Evolutionary conservation across 192 early-diverging fungal genomes (phyloP), one percentile per base, ranked within the genome.

Genomic region (Jimgerdemannia flammicorona): DNA sequence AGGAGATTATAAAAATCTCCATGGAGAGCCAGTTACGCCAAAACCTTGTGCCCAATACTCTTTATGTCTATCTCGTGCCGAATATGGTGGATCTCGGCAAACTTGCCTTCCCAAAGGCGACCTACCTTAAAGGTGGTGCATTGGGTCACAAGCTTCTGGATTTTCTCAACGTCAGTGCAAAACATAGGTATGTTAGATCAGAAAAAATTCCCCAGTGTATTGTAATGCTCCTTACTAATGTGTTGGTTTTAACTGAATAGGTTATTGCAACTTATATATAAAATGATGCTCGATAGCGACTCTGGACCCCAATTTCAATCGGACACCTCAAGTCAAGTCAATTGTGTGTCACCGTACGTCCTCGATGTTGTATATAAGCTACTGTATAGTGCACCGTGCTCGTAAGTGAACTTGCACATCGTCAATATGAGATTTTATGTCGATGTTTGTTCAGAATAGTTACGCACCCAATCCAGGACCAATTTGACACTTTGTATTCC

Each of bases 311-410:
- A 86, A 72, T 85, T 89, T 73, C 90, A 88, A 63, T 85, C 82
- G 19, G 83, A 84, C 39, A 78, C 84, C 3, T 83, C 86, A 14
- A 75, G 83, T 41, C 65, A 83, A 71, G 71, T 89, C 69, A 86
- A 81, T 3, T 93, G 92, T 65, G 89, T 91, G 42, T 91, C 93
- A 40, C 93, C 93, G 20, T 86, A 90, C 73, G 87, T 90, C 2
- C 80, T 93, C 10, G 93, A 94, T 72, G 89, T 91, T n/a, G 87
- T 93, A 44, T 94, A 92, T 73, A 92, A 91, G 72, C 74, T 93
- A 43, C 75, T 92, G n/a, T 90, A 91, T 75, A 91, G 88, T 75
- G 87, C 91, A 65, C 93, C 93, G 44, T 91, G 90, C 72, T 90
- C 92, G 74, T 90, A 89, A 79, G 80, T 80, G 43, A 67, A 20